These are phyloP conservation scores for Dichomitus squalens DNA, from an alignment of 1,284 basidiomycete genomes.

Conservation along the genomic window DNA sequence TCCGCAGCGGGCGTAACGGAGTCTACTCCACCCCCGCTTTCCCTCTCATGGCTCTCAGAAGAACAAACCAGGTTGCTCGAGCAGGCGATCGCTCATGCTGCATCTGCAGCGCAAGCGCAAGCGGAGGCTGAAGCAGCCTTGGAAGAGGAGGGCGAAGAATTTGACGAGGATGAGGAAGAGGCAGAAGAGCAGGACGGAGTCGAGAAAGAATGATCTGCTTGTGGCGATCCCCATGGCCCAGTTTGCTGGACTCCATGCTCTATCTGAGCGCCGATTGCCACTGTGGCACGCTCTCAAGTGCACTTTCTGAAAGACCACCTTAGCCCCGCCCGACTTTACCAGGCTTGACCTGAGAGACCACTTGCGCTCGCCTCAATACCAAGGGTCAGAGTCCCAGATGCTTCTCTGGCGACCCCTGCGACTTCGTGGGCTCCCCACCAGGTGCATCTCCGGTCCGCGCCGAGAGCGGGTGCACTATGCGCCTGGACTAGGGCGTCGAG, in stretches of 20 bases:
- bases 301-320: too few species aligned
- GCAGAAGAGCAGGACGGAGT: not conserved
- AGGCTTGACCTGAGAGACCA: too few species aligned
- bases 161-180: conserved; percentile 32
- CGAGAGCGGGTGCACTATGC: too few species aligned
- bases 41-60: conserved; percentile 67
- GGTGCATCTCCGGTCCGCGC: too few species aligned
- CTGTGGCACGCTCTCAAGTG: too few species aligned
- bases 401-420: too few species aligned
- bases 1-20: not conserved
- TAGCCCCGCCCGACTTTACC: too few species aligned
- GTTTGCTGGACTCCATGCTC: not conserved
- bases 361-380: too few species aligned
- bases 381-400: too few species aligned
- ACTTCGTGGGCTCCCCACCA: too few species aligned
- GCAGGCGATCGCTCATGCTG: conserved; percentile 69
- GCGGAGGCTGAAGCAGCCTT: conserved; percentile 73
- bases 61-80: conserved; percentile 69
- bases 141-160: conserved; percentile 63
- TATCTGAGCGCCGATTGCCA: too few species aligned
- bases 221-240: not conserved
- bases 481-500: too few species aligned
- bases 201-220: not conserved
- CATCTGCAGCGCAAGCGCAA: conserved; percentile 70
- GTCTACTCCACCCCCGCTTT: conserved; percentile 35